Evolutionary conservation across 208 protist species (phyloP).

Genomic region (Kentomonas sorsogonicus): DNA sequence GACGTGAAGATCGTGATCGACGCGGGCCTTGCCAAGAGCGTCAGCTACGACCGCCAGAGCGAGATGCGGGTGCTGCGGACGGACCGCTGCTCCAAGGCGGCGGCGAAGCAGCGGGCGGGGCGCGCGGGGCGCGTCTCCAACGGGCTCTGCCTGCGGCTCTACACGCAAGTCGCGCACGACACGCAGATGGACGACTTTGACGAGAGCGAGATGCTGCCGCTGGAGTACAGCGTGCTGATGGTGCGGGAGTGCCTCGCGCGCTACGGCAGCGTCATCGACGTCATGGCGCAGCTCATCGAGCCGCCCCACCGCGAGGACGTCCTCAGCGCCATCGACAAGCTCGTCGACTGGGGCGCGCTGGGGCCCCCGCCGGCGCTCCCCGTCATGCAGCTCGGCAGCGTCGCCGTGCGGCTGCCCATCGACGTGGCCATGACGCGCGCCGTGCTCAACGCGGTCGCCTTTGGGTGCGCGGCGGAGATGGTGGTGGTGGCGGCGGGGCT

Average conservation of each 20-base stretch:
- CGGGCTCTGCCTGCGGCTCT: slow-evolving; percentile 93
- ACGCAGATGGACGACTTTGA: slow-evolving; percentile 16
- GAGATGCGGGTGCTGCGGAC: slow-evolving; percentile 15
- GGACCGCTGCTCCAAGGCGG: slow-evolving; percentile 45
- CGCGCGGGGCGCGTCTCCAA: slow-evolving; percentile 91
- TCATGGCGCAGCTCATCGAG: slow-evolving; percentile 21
- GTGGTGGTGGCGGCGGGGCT: slow-evolving; percentile 18
- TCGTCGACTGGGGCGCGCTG: slow-evolving; percentile 19
- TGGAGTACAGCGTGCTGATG: slow-evolving; percentile 22
- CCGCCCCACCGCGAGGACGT: slow-evolving; percentile 12
- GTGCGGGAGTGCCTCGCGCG: slow-evolving; percentile 16
- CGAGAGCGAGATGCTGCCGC: slow-evolving; percentile 19
- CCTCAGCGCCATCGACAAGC: slow-evolving; percentile 7
- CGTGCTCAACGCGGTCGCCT: slow-evolving; percentile 10
- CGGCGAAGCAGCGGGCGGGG: slow-evolving; percentile 95
- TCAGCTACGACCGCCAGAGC: slow-evolving; percentile 16
- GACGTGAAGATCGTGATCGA: slow-evolving; percentile 90
- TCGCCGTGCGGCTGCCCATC: slow-evolving; percentile 16
- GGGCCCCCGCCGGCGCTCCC: slow-evolving; percentile 8
- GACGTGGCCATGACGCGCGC: slow-evolving; percentile 17
- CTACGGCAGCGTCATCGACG: slow-evolving; percentile 13
- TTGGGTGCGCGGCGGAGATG: slow-evolving; percentile 20
- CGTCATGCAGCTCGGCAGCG: slow-evolving; percentile 12
- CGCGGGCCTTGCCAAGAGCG: slow-evolving; percentile 12
- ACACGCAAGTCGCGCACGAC: slow-evolving; percentile 32